Conservation (phyloP, 2,329 filamentous ascomycete species). For the Dichotomopilus funicola region DNA sequence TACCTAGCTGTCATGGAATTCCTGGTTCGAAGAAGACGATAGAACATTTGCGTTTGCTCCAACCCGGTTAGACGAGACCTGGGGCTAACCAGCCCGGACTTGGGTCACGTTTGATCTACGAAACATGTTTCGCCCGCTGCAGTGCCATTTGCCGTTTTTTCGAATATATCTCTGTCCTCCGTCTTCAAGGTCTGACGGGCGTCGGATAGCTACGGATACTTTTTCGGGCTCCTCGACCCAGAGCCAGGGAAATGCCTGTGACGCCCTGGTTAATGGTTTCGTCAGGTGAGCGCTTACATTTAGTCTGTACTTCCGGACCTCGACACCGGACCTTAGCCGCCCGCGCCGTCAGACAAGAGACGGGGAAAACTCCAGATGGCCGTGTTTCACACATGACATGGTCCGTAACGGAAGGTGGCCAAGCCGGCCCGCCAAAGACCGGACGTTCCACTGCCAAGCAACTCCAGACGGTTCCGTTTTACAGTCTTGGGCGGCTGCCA, state of each 20-base stretch:
- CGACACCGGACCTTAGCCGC: no score
- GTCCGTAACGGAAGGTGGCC: background rate
- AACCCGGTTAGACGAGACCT: slow-evolving; percentile 4
- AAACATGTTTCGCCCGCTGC: slow-evolving; percentile 15
- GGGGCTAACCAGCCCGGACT: background rate
- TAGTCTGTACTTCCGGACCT: no score
- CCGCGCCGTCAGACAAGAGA: background rate
- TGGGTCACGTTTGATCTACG: slow-evolving; percentile 13
- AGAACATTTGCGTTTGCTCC: background rate
- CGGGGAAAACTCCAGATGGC: background rate
- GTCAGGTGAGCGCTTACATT: no score
- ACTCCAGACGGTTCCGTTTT: background rate
- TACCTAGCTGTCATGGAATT: background rate
- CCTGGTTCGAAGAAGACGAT: background rate
- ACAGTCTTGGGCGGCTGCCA: no score
- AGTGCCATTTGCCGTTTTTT: no score
- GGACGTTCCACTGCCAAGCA: background rate
- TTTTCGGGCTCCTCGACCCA: no score
- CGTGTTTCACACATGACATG: background rate
- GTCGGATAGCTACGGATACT: no score
- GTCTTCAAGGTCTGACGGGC: no score
- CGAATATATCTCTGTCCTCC: no score
- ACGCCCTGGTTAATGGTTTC: no score
- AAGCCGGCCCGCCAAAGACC: background rate
- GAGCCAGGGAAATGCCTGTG: no score